Evolutionary conservation across 345 rosid species (phyloP).

Genomic region (Anastatica hierochuntica): DNA sequence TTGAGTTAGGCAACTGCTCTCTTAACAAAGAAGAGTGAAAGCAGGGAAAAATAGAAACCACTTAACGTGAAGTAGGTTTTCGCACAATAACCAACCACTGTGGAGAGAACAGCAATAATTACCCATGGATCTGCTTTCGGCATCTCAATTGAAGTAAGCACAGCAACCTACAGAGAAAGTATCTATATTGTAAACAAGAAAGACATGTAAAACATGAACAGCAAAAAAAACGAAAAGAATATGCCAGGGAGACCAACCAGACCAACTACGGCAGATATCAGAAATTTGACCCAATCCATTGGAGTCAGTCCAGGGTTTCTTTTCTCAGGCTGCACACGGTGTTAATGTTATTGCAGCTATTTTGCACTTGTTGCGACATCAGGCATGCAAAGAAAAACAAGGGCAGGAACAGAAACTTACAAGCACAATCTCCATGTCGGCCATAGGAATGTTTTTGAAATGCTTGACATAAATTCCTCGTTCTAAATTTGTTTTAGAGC

Average conservation of each 20-base stretch:
- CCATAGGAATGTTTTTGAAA: slow-evolving; percentile 98
- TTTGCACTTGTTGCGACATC: not conserved
- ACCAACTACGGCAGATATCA: slow-evolving; percentile 84
- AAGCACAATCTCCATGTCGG: slow-evolving; percentile 96
- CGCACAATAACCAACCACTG: slow-evolving; percentile 89
- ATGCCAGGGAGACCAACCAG: slow-evolving; percentile 48
- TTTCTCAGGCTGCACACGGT: slow-evolving; percentile 79
- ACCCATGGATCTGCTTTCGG: slow-evolving; percentile 87
- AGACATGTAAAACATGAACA: not conserved
- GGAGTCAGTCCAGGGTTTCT: slow-evolving; percentile 96
- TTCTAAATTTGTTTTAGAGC: slow-evolving; percentile 42
- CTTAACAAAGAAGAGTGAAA: not conserved
- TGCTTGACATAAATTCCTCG: slow-evolving; percentile 80
- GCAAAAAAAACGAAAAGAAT: too few species aligned
- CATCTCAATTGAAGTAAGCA: slow-evolving; percentile 60
- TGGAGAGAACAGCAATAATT: slow-evolving; percentile 69
- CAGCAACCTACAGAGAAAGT: slow-evolving; percentile 54
- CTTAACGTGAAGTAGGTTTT: slow-evolving; percentile 97
- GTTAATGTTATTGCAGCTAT: not conserved
- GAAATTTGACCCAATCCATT: slow-evolving; percentile 95
- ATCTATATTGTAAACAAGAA: not conserved
- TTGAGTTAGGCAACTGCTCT: slow-evolving; percentile 3
- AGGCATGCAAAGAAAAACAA: slow-evolving; percentile 9
- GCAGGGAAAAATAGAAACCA: slow-evolving; percentile 8
- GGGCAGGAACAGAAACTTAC: slow-evolving; percentile 43